phyloP scores from a whole-genome alignment of 768 basidiomycete species.

The Suillus americanus region DNA sequence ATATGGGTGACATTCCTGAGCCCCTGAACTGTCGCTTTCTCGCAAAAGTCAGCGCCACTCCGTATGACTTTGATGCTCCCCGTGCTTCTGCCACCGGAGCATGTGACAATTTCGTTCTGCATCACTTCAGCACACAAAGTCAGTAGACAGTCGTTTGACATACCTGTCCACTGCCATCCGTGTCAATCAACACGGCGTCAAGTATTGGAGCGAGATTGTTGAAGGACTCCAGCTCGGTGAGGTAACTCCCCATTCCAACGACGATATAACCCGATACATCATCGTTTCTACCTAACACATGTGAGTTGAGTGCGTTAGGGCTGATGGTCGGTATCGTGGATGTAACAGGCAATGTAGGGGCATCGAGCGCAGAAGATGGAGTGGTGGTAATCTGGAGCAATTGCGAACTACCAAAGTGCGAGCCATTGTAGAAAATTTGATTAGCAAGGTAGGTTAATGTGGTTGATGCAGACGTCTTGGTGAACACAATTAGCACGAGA shows the following conservation, averaged over 20 bases:
- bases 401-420: slow-evolving; percentile 81
- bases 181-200: slow-evolving; percentile 77
- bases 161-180: slow-evolving; percentile 71
- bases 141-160: slow-evolving; percentile 13
- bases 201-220: slow-evolving; percentile 82
- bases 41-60: slow-evolving; percentile 79
- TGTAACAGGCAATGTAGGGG: slow-evolving; percentile 54
- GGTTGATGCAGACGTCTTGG: slow-evolving; percentile 68
- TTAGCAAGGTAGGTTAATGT: slow-evolving; percentile 70
- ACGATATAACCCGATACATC: slow-evolving; percentile 46
- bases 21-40: slow-evolving; percentile 57
- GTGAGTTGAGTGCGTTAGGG: slow-evolving; percentile 31
- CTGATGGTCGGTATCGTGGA: slow-evolving; percentile 43
- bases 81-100: slow-evolving; percentile 76
- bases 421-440: slow-evolving; percentile 75
- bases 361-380: slow-evolving; percentile 40
- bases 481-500: slow-evolving; percentile 5
- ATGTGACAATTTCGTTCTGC: slow-evolving; percentile 81
- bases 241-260: slow-evolving; percentile 50
- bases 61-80: slow-evolving; percentile 78
- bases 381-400: slow-evolving; percentile 56
- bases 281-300: slow-evolving; percentile 31
- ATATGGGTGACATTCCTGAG: slow-evolving; percentile 55
- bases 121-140: neutral
- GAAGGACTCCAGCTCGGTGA: slow-evolving; percentile 63